Evolutionary conservation across 768 basidiomycete species (phyloP).

Genomic region (Lentinula detonsa): DNA sequence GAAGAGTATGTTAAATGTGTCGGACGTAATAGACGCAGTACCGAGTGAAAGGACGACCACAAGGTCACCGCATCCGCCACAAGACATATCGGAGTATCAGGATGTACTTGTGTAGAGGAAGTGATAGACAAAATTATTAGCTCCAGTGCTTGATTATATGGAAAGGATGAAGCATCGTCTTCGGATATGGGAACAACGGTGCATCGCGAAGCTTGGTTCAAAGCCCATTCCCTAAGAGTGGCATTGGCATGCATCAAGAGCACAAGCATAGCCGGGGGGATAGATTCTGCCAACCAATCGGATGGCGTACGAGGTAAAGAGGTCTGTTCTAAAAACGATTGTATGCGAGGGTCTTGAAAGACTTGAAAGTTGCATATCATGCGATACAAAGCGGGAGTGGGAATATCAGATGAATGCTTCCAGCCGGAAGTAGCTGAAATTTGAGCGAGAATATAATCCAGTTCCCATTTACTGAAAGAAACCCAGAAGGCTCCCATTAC

Average conservation of each 20-base stretch:
- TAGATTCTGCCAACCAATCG: slow-evolving; percentile 51
- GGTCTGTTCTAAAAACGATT: slow-evolving; percentile 30
- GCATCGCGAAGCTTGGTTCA: slow-evolving; percentile 33
- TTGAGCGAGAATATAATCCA: slow-evolving; percentile 41
- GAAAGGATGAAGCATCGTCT: slow-evolving; percentile 35
- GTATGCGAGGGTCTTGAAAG: slow-evolving; percentile 44
- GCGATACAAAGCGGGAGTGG: slow-evolving; percentile 53
- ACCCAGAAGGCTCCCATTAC: slow-evolving; percentile 52
- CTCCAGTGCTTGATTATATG: slow-evolving; percentile 41
- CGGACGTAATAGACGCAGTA: slow-evolving; percentile 52
- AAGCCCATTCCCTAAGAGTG: slow-evolving; percentile 57
- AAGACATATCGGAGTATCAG: slow-evolving; percentile 18
- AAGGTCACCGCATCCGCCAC: slow-evolving; percentile 35
- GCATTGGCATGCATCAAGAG: slow-evolving; percentile 46
- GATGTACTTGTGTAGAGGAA: slow-evolving; percentile 2
- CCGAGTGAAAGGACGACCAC: slow-evolving; percentile 42
- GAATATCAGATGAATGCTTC: slow-evolving; percentile 31
- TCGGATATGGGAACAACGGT: slow-evolving; percentile 36
- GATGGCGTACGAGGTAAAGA: slow-evolving; percentile 29
- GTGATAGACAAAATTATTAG: slow-evolving; percentile 28
- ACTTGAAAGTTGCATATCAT: slow-evolving; percentile 57
- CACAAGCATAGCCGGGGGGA: slow-evolving; percentile 57
- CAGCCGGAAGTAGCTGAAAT: slow-evolving; percentile 23
- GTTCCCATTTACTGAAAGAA: slow-evolving; percentile 65
- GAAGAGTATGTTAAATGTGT: slow-evolving; percentile 15